Evolutionary conservation across 371 early-diverging fungal genomes (phyloP).

Genomic region (Zopfochytrium polystomum): DNA sequence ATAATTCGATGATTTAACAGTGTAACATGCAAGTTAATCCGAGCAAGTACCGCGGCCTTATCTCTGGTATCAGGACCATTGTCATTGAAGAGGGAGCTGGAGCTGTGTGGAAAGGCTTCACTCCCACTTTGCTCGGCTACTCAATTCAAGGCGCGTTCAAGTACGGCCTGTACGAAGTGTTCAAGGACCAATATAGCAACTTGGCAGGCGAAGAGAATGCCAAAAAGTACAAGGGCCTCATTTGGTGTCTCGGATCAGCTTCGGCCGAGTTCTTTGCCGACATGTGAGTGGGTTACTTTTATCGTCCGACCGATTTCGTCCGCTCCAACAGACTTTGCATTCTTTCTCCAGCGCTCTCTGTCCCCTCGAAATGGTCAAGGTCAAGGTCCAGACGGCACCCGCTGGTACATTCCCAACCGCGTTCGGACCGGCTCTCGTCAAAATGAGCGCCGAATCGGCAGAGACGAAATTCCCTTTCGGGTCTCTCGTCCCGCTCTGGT

Average conservation of each 20-base stretch:
- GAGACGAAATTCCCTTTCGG: constrained; percentile 54
- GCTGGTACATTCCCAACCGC: constrained; percentile 46
- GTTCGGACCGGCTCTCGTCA: constrained; percentile 56
- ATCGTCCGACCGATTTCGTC: no score
- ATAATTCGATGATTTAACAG: constrained; percentile 10
- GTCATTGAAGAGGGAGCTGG: constrained; percentile 65
- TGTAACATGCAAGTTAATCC: constrained; percentile 53
- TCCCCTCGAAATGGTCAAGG: constrained; percentile 80
- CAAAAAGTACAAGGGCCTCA: constrained; percentile 65
- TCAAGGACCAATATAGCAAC: constrained; percentile 64
- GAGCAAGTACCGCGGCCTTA: constrained; percentile 64
- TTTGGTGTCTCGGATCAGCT: constrained; percentile 78
- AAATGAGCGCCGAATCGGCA: constrained; percentile 58
- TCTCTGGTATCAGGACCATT: constrained; percentile 68
- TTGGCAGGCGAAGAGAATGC: constrained; percentile 72
- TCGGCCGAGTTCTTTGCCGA: constrained; percentile 88
- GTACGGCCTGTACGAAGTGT: constrained; percentile 79
- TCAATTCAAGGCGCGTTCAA: constrained; percentile 84
- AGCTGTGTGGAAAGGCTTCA: constrained; percentile 73
- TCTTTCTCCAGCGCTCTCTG: constrained; percentile 62
- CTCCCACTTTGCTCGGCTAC: constrained; percentile 81
- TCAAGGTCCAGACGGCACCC: constrained; percentile 74
- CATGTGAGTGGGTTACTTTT: no score
- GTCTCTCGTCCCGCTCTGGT: constrained; percentile 72
- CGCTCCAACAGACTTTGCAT: no score